Base-by-base conservation (phyloP, 208 protist species). In the Acanthamoeba lenticulata region DNA sequence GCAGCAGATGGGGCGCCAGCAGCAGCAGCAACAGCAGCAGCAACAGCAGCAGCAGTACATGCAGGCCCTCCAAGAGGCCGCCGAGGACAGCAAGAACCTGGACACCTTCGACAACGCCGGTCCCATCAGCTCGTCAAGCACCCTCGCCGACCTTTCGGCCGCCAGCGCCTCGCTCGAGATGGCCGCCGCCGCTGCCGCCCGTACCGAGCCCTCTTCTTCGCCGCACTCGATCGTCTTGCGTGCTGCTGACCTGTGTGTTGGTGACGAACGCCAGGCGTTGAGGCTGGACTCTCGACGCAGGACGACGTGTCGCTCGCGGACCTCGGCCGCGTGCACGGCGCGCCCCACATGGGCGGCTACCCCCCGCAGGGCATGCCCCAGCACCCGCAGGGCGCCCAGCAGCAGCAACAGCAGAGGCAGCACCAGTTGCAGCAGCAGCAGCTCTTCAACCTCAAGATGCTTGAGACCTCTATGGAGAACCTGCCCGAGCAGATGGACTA, bases 381-480 rank as follows among this genome's bases (percentile, higher is more conserved):
- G 74, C 74, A 85, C 27, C 74, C 36, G 24, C 74, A 85, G 74
- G 72, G 67, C 11, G 67, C 34, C 27, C 67, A 57, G 52, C 42
- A 72, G 29, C n/a, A 11, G 40, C 74, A 85, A n/a, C 79, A 88
- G 79, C 79, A 88, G n/a, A n/a, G 34, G 79, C 79, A 88, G 85
- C 29, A 45, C 34, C 85, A 91, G 85, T 45, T 36, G 55, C 52
- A 49, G 34, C 85, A 91, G 40, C 85, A 91, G 40, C 52, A 91
- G 85, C 55, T 91, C 27, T 49, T 91, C 34, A 91, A 91, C 40
- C 85, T 91, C 85, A 91, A 91, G 49, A 69, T 91, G 52, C 85
- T 91, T 17, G 85, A 91, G 29, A 69, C 85, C 40, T 69, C 49
- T 29, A 67, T 91, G 52, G 49, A 91, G 55, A 57, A 69, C 85